These are phyloP conservation scores for Fusarium devonianum DNA, from an alignment of 2,329 filamentous ascomycete genomes.

Conservation along the genomic window DNA sequence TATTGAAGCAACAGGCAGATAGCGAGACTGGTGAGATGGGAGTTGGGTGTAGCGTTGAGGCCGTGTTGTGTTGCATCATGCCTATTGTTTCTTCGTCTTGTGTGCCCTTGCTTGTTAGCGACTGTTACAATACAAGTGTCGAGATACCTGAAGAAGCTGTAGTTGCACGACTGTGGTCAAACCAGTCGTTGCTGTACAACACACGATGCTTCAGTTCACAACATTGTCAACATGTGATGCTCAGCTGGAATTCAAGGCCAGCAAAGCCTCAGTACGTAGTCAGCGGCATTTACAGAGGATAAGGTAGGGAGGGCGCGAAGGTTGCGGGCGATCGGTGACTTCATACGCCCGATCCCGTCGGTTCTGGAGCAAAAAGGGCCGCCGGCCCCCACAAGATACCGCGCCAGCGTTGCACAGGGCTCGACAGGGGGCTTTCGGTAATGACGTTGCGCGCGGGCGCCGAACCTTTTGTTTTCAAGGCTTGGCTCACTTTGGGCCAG, in stretches of 20 bases:
- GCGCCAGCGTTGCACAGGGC: neutral
- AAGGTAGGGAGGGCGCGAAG: too few relatives aligned
- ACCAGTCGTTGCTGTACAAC: too few relatives aligned
- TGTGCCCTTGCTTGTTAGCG: too few relatives aligned
- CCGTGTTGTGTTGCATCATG: too few relatives aligned
- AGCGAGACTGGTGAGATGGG: neutral
- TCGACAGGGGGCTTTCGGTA: neutral
- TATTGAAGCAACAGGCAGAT: conserved; percentile 16
- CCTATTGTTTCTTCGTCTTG: too few relatives aligned
- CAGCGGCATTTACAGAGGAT: too few relatives aligned
- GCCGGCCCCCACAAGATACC: neutral
- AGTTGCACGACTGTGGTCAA: too few relatives aligned
- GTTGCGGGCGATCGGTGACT: conserved; percentile 34
- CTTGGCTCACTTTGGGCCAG: conserved; percentile 22
- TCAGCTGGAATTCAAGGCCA: neutral
- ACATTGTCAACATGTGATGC: too few relatives aligned
- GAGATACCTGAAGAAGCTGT: too few relatives aligned
- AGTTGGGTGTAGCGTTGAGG: too few relatives aligned
- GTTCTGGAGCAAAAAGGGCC: neutral
- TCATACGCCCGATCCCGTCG: conserved; percentile 11
- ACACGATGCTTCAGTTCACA: too few relatives aligned
- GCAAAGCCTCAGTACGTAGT: neutral
- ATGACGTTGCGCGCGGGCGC: conserved; percentile 22
- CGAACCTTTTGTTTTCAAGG: conserved; percentile 12
- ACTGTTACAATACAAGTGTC: too few relatives aligned